Evolutionary conservation across 2,329 filamentous ascomycete genomes (phyloP), one percentile per base, ranked within the genome.

Genomic region (Gliomastix tumulicola): DNA sequence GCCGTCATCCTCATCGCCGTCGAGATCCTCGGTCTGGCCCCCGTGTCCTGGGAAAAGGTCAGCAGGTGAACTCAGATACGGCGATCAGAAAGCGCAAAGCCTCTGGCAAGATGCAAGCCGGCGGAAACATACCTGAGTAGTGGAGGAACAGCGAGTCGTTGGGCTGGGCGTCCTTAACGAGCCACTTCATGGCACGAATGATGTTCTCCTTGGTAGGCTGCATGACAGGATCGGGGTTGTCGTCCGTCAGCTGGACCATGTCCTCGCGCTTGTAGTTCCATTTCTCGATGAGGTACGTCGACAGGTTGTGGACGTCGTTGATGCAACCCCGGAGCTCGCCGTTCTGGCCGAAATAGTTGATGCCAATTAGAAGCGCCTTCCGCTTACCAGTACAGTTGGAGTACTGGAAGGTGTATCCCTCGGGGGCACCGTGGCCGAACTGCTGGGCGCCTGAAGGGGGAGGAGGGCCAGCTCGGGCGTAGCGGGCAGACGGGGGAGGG

Each of bases 281-380:
- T 41, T 69, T 67, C 55, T 80, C 69, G 45, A 80, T 78, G 42
- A 88, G 62, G 57, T 86, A 88, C 37, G 63, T 62, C 21, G 81
- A 85, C 59, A 88, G 75, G 55, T 88, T 88, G 62, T 82, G 79
- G 22, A 84, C 81, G 55, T 88, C 84, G 60, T 88, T 88, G 70
- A 88, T 86, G 60, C 84, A 88, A 30, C 84, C 84, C 41, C 78
- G 69, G 36, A 88, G 72, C 66, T 86, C 80, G 34, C 76, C 82
- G 17, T 78, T 62, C 53, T 84, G 79, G 36, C 79, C 77, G 49
- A 87, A 82, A 65, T 88, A 88, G 68, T 88, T 88, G 68, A 88
- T 86, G 36, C 84, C 84, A 44, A 88, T 85, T 38, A 88, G 63
- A 38, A 88, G 63, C 7, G 84, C 84, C 65, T 86, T 87, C 50